A percentile compares a stretch with the other conserved stretches of the same genome.
Conservation (phyloP, 2,329 filamentous ascomycete genomes). For the Aureobasidium sp. region DNA sequence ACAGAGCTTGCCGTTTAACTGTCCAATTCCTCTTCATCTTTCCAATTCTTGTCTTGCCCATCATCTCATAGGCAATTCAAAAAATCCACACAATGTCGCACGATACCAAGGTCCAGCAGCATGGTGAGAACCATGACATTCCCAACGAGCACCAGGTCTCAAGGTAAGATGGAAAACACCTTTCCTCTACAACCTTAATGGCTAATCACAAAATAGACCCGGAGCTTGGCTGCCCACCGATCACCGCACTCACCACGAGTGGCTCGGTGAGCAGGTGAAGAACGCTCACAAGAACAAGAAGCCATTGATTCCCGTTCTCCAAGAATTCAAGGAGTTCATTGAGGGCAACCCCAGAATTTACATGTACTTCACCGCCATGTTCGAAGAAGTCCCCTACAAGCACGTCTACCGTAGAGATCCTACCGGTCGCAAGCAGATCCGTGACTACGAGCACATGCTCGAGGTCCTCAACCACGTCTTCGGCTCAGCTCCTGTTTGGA, state of each 20-base stretch:
- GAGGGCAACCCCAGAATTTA: slow-evolving; percentile 57
- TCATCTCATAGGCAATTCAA: not conserved
- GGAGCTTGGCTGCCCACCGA: slow-evolving; percentile 59
- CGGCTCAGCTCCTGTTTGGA: slow-evolving; percentile 35
- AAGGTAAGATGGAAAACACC: slow-evolving; percentile 33
- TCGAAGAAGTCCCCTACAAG: slow-evolving; percentile 52
- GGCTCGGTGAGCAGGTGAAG: slow-evolving; percentile 51
- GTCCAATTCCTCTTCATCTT: not conserved
- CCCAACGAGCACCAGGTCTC: slow-evolving; percentile 41
- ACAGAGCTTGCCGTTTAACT: not conserved
- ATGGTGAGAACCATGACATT: slow-evolving; percentile 32
- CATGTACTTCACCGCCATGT: slow-evolving; percentile 63
- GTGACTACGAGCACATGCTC: slow-evolving; percentile 61
- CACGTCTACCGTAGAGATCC: slow-evolving; percentile 55
- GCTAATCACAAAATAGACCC: slow-evolving; percentile 30
- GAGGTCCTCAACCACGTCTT: slow-evolving; percentile 54
- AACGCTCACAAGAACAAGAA: slow-evolving; percentile 47
- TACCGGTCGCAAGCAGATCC: slow-evolving; percentile 55
- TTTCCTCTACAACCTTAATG: not conserved
- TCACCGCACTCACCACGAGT: slow-evolving; percentile 55
- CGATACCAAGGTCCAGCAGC: slow-evolving; percentile 7
- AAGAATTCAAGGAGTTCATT: slow-evolving; percentile 60
- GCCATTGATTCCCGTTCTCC: slow-evolving; percentile 51
- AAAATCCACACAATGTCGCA: not conserved
- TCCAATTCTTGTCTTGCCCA: not conserved